phyloP scores from a whole-genome alignment of 73 alveolate species.

The Paramecium bursaria region DNA sequence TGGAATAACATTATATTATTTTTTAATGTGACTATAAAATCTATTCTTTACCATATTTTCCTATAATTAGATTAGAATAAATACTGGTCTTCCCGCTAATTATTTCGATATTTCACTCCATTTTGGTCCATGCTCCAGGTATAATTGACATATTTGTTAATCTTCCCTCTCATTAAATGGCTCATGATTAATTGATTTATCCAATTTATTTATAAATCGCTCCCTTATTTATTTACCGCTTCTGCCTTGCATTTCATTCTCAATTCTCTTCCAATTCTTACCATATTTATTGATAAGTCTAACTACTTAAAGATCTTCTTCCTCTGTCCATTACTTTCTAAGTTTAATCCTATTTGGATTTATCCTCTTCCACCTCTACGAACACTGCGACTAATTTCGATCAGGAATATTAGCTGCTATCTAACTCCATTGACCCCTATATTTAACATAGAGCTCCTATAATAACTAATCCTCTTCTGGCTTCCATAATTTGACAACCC shows the following conservation, averaged over 20 bases:
- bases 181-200: conserved; percentile 89
- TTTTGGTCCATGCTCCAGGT: conserved; percentile 58
- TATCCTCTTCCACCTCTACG: conserved; percentile 70
- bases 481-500: conserved; percentile 67
- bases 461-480: conserved; percentile 68
- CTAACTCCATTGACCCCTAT: conserved; percentile 45
- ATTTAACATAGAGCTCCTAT: conserved; percentile 11
- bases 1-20: no score
- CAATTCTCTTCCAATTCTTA: conserved; percentile 69
- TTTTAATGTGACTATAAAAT: conserved; percentile 63
- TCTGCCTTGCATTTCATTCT: conserved; percentile 66
- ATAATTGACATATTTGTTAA: conserved; percentile 52
- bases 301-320: conserved; percentile 63
- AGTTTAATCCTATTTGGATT: conserved; percentile 62
- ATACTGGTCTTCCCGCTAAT: conserved; percentile 66
- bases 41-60: conserved; percentile 68
- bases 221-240: conserved; percentile 97
- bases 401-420: conserved; percentile 67
- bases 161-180: conserved; percentile 92
- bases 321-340: conserved; percentile 70
- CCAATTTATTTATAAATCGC: conserved; percentile 97
- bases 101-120: conserved; percentile 70
- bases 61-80: neutral
- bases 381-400: conserved; percentile 66
- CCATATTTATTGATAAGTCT: conserved; percentile 63